Conservation (phyloP, 176 grass and related monocot species). For the Oryza meridionalis region DNA sequence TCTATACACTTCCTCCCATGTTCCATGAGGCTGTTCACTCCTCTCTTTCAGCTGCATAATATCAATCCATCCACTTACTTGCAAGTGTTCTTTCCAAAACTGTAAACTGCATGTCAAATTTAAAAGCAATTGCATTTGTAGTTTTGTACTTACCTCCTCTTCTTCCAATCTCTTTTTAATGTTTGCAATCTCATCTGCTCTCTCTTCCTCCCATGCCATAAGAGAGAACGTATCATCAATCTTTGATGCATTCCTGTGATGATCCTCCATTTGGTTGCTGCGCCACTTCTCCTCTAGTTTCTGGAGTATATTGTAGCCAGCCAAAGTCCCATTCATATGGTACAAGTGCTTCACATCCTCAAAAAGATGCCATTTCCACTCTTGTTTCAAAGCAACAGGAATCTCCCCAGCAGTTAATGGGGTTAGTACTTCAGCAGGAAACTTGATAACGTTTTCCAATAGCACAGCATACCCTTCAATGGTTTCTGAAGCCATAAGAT, state of each 20-base stretch:
- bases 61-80: constrained; percentile 32
- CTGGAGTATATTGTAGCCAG: constrained; percentile 62
- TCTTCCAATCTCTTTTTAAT: constrained; percentile 75
- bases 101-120: constrained; percentile 3
- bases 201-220: constrained; percentile 86
- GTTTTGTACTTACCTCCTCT: constrained; percentile 63
- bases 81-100: neutral
- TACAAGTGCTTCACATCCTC: constrained; percentile 56
- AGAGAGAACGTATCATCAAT: constrained; percentile 62
- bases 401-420: constrained; percentile 66
- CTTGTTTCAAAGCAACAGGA: constrained; percentile 68
- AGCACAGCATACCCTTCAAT: constrained; percentile 78
- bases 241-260: constrained; percentile 45
- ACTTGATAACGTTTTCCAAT: constrained; percentile 75
- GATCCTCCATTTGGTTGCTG: constrained; percentile 48
- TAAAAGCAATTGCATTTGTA: constrained; percentile 3
- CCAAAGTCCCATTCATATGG: constrained; percentile 49
- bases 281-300: constrained; percentile 75
- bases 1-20: constrained; percentile 98
- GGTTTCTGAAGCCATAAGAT: constrained; percentile 78
- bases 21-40: constrained; percentile 80
- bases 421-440: constrained; percentile 61
- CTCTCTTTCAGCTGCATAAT: constrained; percentile 87
- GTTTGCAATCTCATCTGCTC: constrained; percentile 57
- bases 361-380: constrained; percentile 89